Base-by-base conservation (phyloP, 2,329 filamentous ascomycete genomes). In the Escovopsis sp. region DNA sequence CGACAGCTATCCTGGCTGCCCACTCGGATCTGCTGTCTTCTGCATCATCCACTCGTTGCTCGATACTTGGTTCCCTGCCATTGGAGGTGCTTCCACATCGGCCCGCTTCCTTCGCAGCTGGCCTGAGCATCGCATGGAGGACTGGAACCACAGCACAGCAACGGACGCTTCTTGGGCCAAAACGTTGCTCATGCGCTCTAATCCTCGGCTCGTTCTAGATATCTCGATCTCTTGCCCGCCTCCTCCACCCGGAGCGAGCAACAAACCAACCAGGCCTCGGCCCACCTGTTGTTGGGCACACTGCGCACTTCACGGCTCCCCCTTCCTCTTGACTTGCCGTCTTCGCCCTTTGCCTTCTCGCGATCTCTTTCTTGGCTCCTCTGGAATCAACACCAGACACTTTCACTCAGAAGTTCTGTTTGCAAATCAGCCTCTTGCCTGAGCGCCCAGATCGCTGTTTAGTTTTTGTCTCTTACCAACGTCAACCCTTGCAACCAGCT, bases 91-190 rank as follows among this genome's bases (percentile, higher is more conserved):
- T 29, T 27, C 29, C 31, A 28, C 34, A 31, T 34, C 33, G 25
- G 39, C 39, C 36, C 39, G 35, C 33, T 36, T 36, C 35, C 25
- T 33, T 35, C 27, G 33, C 36, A 34, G 39, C 36, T 33, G 33
- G 30, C 35, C 32, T 31, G 30, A 37, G 38, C 35, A 37, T 39
- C 31, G 19, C 27, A 26, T 34, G 27, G 32, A 14, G 19, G 27
- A 23, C 32, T 27, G 11, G 12, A 9, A 25, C 29, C 33, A 23
- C 36, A 16, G 29, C 19, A 31, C 35, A 34, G 38, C 15, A 32
- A 9, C 21, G 11, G 21, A 5, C 8, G 11, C 11, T 37, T 39
- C 27, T 36, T 33, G 31, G 35, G 38, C 31, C 33, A 27, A 25
- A 23, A 35, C 19, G 23, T 19, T 18, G 19, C 34, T 27, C 12